These are phyloP conservation scores for Aspergillus mulundensis DNA, from an alignment of 495 filamentous ascomycete genomes.

Conservation along the genomic window DNA sequence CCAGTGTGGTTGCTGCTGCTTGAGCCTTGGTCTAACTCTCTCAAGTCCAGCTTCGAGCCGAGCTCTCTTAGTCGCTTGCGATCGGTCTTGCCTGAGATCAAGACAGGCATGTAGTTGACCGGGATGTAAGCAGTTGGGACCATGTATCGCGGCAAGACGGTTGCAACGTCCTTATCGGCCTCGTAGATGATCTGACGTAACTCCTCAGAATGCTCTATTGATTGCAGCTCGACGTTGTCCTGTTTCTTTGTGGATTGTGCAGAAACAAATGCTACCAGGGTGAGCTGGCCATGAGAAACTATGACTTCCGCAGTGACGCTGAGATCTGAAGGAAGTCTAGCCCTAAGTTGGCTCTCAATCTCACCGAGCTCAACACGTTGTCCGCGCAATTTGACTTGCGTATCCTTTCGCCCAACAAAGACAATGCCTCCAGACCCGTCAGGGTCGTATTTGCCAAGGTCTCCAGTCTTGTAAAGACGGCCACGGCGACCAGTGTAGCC, in stretches of 20 bases:
- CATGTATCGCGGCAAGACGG: constrained; percentile 42
- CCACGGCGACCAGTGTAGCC: constrained; percentile 30
- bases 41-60: constrained; percentile 29
- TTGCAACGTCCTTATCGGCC: constrained; percentile 24
- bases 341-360: constrained; percentile 38
- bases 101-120: constrained; percentile 33
- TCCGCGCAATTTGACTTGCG: constrained; percentile 60
- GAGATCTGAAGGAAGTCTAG: constrained; percentile 26
- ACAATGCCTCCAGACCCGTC: constrained; percentile 45
- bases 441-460: constrained; percentile 53
- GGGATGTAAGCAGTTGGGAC: constrained; percentile 43
- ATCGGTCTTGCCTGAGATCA: constrained; percentile 45
- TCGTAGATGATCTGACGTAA: constrained; percentile 20
- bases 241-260: constrained; percentile 22
- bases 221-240: constrained; percentile 16
- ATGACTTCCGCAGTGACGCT: constrained; percentile 40
- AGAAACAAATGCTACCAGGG: constrained; percentile 38
- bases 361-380: constrained; percentile 62
- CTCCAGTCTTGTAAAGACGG: constrained; percentile 48
- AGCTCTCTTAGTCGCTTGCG: constrained; percentile 35
- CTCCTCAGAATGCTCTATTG: constrained; percentile 18
- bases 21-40: constrained; percentile 24
- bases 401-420: constrained; percentile 59
- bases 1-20: constrained; percentile 15
- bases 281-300: constrained; percentile 28